phyloP scores from a whole-genome alignment of 371 early-diverging fungal species.

The Thermomucor indicae-seudaticae region DNA sequence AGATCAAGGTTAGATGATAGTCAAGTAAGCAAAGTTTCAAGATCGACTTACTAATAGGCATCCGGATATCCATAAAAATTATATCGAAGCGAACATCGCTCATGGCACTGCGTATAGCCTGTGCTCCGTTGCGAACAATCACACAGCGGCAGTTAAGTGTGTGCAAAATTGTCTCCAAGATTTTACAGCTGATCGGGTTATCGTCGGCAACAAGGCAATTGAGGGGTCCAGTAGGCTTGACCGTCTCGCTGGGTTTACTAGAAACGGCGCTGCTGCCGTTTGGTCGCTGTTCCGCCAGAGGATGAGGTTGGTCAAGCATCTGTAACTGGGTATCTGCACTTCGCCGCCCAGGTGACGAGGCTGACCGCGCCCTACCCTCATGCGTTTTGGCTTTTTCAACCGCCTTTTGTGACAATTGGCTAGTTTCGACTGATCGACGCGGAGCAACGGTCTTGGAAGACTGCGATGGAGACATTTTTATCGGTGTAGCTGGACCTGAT shows the following conservation, averaged over 20 bases:
- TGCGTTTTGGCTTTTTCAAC: too few relatives aligned
- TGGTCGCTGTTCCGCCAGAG: not conserved
- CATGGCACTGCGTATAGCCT: conserved; percentile 86
- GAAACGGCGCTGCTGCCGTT: not conserved
- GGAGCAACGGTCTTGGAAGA: conserved; percentile 5
- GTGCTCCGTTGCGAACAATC: conserved; percentile 85
- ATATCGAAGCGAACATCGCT: conserved; percentile 85
- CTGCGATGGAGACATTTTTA: conserved; percentile 3
- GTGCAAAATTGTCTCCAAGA: conserved; percentile 79
- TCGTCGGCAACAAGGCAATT: conserved; percentile 82
- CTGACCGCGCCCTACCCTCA: conserved; percentile 8
- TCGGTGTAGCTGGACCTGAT: not conserved
- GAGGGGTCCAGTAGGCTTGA: too few relatives aligned
- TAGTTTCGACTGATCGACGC: not conserved
- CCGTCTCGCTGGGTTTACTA: conserved; percentile 5
- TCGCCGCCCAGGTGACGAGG: conserved; percentile 12
- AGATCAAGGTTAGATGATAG: not conserved
- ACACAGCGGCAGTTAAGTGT: conserved; percentile 75
- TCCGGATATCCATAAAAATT: conserved; percentile 91
- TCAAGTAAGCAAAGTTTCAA: not conserved
- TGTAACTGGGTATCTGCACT: too few relatives aligned
- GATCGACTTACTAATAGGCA: conserved; percentile 81
- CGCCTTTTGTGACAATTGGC: too few relatives aligned
- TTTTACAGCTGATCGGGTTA: conserved; percentile 85
- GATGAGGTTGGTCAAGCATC: too few relatives aligned